Percentiles rank a stretch among this genome's conserved stretches.
Conservation (phyloP, 352 stramenopile genomes). For the Thraustochytrium sp. region DNA sequence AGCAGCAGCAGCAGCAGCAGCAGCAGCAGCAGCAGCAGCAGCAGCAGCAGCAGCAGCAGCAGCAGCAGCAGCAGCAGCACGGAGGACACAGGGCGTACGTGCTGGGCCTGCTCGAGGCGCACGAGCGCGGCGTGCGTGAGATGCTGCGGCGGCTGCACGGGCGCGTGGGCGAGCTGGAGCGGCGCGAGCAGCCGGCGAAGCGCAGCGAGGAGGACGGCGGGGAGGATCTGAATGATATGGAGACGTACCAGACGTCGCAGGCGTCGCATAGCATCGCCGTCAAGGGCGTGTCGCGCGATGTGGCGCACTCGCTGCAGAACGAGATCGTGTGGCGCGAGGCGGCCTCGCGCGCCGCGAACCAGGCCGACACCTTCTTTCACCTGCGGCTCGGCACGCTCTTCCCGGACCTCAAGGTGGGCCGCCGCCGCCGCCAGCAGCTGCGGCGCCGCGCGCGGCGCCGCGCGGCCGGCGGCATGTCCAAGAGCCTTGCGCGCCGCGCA, state of each 20-base stretch:
- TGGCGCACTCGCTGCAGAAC: conserved; percentile 30
- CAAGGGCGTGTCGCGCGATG: conserved; percentile 5
- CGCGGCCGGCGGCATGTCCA: neutral
- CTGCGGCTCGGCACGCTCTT: neutral
- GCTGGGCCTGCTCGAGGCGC: neutral
- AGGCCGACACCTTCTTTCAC: conserved; percentile 7
- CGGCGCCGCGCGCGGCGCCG: neutral
- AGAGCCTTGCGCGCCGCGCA: neutral
- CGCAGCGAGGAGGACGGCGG: neutral
- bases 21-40: neutral
- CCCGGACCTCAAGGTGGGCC: neutral
- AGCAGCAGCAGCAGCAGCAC: neutral
- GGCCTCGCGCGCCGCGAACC: neutral
- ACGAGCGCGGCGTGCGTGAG: neutral
- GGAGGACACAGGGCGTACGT: neutral
- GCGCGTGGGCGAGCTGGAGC: neutral
- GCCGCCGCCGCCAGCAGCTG: neutral
- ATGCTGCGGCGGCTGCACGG: neutral
- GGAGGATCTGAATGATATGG: neutral
- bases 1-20: neutral
- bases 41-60: neutral
- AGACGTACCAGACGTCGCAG: neutral
- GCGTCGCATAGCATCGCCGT: conserved; percentile 1
- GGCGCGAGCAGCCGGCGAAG: neutral
- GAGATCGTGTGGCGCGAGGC: conserved; percentile 1